Conservation (phyloP, 2,329 filamentous ascomycete species). For the Cercospora janseana region DNA sequence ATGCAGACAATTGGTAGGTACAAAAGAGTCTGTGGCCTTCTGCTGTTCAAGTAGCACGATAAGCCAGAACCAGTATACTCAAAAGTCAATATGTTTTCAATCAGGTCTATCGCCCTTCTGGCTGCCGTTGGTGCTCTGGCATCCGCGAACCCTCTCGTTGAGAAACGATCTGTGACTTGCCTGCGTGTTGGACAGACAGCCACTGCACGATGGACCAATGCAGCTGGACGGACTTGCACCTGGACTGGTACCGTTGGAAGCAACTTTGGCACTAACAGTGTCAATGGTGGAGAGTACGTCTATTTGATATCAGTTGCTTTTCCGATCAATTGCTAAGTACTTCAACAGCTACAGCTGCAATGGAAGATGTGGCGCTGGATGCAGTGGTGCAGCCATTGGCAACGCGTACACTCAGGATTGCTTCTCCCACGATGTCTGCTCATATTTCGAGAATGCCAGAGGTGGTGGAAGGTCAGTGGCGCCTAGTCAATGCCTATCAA, state of each 20-base stretch:
- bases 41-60: not conserved
- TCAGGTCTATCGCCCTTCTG: not conserved
- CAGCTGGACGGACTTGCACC: conserved; percentile 44
- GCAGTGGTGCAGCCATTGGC: conserved; percentile 45
- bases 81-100: not conserved
- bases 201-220: conserved; percentile 50
- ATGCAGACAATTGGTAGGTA: not conserved
- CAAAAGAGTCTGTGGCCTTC: not conserved
- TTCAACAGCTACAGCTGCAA: conserved; percentile 50
- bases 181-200: conserved; percentile 43
- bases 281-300: conserved; percentile 48
- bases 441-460: conserved; percentile 51
- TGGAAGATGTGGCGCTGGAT: conserved; percentile 51
- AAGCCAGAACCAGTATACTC: not conserved
- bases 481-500: not conserved
- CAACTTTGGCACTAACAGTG: conserved; percentile 48
- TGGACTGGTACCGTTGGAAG: conserved; percentile 49
- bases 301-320: not conserved
- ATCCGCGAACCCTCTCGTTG: conserved; percentile 9
- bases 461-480: conserved; percentile 45
- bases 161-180: conserved; percentile 35
- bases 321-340: not conserved
- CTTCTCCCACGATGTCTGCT: conserved; percentile 53
- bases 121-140: not conserved
- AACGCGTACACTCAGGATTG: conserved; percentile 54